phyloP scores from a whole-genome alignment of 2,329 filamentous ascomycete species.

The Coccinonectria pachysandricola region DNA sequence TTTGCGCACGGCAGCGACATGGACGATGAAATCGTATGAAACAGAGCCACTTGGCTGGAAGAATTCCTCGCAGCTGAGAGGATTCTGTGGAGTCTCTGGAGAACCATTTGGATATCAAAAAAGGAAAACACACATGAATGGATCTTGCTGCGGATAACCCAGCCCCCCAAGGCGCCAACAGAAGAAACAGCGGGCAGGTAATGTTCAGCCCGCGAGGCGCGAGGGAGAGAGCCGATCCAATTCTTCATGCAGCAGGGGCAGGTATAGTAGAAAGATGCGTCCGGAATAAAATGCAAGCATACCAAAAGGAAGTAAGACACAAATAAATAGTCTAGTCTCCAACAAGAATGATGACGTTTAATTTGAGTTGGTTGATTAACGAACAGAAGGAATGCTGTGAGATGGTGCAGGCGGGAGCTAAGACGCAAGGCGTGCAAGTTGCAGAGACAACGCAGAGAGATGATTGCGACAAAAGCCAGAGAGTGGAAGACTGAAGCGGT shows the following conservation, averaged over 20 bases:
- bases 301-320: conserved; percentile 19
- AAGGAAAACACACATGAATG: conserved; percentile 1
- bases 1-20: conserved; percentile 10
- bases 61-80: conserved; percentile 9
- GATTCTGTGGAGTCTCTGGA: conserved; percentile 4
- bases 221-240: conserved; percentile 10
- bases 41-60: conserved; percentile 12
- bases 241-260: conserved; percentile 2
- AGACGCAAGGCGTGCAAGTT: conserved; percentile 5
- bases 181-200: no score
- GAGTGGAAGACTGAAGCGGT: no score
- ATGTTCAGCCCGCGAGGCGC: no score
- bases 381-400: conserved; percentile 17
- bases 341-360: conserved; percentile 13
- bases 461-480: conserved; percentile 3
- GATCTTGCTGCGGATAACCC: no score
- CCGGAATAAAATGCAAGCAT: conserved; percentile 17
- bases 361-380: no score
- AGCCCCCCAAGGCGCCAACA: no score
- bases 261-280: no score
- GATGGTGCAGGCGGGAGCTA: conserved; percentile 8
- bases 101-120: conserved; percentile 2
- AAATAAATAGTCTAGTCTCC: conserved; percentile 10
- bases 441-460: conserved; percentile 6
- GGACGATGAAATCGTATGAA: conserved; percentile 17